Conservation (phyloP, 1,139 yeast species). For the Pneumocystis wakefieldiae region DNA sequence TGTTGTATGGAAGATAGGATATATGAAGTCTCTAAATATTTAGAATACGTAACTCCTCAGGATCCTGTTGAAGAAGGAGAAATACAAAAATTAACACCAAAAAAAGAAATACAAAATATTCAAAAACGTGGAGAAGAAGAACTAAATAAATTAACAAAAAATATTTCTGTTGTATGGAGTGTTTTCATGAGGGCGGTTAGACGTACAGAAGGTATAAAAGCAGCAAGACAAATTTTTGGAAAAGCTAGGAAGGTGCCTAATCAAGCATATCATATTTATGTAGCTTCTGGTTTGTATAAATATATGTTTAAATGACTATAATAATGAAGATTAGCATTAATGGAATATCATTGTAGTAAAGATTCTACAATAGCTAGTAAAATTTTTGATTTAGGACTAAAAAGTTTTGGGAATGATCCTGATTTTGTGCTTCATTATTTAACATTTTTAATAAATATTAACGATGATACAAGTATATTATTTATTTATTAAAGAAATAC, state of each 20-base stretch:
- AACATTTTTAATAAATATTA: conserved; percentile 52
- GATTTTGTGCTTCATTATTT: conserved; percentile 55
- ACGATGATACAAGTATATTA: conserved; percentile 48
- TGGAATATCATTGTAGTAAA: conserved; percentile 53
- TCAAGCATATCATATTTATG: conserved; percentile 62
- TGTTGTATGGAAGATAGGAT: conserved; percentile 19
- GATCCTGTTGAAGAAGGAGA: conserved; percentile 3
- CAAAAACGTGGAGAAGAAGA: conserved; percentile 1
- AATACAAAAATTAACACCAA: conserved; percentile 1
- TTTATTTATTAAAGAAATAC: background rate
- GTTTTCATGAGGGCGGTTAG: conserved; percentile 27
- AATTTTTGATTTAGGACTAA: conserved; percentile 69
- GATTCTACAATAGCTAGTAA: conserved; percentile 56
- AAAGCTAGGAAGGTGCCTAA: conserved; percentile 56
- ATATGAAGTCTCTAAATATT: background rate
- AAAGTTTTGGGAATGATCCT: conserved; percentile 37
- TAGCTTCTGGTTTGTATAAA: conserved; percentile 39
- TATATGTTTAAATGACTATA: background rate
- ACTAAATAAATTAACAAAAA: conserved; percentile 15
- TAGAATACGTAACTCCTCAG: background rate
- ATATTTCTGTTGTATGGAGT: conserved; percentile 24
- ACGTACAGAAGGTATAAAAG: conserved; percentile 27
- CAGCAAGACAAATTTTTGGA: conserved; percentile 35
- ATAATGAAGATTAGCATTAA: conserved; percentile 29
- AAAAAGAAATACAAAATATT: conserved; percentile 2